Evolutionary conservation across 2,329 filamentous ascomycete genomes (phyloP), one percentile per base, ranked within the genome.

Genomic region (Ceratocystis smalleyi): DNA sequence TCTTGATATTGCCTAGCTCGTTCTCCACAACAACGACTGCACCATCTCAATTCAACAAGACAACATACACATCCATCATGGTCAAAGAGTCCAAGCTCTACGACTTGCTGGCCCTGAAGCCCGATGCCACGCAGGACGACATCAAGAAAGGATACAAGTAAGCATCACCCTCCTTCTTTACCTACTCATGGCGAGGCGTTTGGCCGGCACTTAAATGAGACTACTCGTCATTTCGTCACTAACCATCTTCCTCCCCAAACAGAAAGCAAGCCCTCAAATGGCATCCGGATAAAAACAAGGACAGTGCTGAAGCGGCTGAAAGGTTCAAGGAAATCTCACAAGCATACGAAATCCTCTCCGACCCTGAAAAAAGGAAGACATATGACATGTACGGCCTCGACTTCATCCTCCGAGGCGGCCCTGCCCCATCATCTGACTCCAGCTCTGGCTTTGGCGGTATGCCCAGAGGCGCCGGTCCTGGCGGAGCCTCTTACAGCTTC

Each of bases 261-360:
- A 90, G 88, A 68, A 96, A 96, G 80, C 82, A 86, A 64, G 92
- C 92, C 64, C 77, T 97, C 73, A 95, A 91, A 77, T 91, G 85
- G 77, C 94, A 99, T 73, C 94, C 94, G 5, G 94, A 99, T 79
- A 99, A 97, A 81, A 99, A 97, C 81, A 91, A 91, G 75, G 86
- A 95, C 76, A 91, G 92, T 70, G 85, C 91, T 35, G 77, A 84
- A 62, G 89, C 92, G 7, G 80, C 84, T 67, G 94, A 97, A 74
- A 96, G 92, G 76, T 99, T 99, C 81, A 99, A 99, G 77, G 94
- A 97, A 74, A 88, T 91, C 68, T 96, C 91, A 0, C 91, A 97
- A 77, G 94, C 94, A 65, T 99, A 96, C 78, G 94, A 99, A 77
- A 95, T 99, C 70, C 85, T 99, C 2, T 95, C 90, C 67, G 94